A percentile compares a stretch with the other conserved stretches of the same genome.
Evolutionary conservation across 2,329 filamentous ascomycete species (phyloP).

Genomic region (Pseudocercospora fuligena): DNA sequence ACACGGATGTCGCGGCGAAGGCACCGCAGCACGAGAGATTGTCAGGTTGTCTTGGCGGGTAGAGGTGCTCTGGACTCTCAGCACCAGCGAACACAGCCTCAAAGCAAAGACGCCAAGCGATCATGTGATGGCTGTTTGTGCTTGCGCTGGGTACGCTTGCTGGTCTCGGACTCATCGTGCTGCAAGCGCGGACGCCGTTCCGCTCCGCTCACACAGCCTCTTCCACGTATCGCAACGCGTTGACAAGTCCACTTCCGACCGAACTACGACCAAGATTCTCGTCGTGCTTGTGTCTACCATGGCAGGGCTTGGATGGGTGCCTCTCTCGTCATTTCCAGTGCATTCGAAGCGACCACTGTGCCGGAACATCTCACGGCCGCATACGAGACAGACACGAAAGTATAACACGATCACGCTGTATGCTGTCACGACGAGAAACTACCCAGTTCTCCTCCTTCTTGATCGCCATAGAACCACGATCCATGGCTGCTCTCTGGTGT

Average conservation of each 20-base stretch:
- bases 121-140: background rate
- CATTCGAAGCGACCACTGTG: no score
- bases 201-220: background rate
- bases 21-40: background rate
- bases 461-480: background rate
- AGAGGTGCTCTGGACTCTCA: background rate
- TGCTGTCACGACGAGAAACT: background rate
- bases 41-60: background rate
- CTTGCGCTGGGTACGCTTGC: no score
- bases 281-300: background rate
- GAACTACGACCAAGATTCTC: background rate
- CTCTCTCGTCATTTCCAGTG: no score
- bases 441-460: background rate
- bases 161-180: no score
- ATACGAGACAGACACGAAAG: background rate
- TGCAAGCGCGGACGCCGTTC: background rate
- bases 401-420: background rate
- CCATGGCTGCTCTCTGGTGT: background rate
- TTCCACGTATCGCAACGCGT: background rate
- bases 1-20: slow-evolving; percentile 7
- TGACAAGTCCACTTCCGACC: background rate
- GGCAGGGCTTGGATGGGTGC: background rate
- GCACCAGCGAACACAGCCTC: background rate
- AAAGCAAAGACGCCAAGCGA: background rate
- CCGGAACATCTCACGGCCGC: no score